Evolutionary conservation across 192 early-diverging fungal species (phyloP).

Genomic region (Podila verticillata): DNA sequence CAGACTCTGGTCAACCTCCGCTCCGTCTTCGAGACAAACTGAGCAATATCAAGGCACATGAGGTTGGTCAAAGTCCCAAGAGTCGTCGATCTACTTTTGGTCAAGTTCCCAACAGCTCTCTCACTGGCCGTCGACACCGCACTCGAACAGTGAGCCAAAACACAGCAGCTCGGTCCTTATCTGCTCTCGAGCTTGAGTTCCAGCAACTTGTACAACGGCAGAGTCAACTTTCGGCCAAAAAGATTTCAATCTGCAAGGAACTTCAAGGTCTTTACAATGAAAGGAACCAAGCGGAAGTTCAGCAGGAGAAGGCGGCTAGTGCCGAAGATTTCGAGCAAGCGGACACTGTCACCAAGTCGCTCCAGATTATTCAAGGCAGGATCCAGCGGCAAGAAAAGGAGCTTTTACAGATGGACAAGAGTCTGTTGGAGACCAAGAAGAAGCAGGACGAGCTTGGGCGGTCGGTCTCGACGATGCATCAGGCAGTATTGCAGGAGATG

Average conservation of each 20-base stretch:
- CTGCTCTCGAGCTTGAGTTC: conserved; percentile 18
- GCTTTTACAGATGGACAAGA: conserved; percentile 9
- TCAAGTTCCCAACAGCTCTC: not conserved
- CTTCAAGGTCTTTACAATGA: conserved; percentile 27
- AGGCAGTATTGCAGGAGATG: conserved; percentile 17
- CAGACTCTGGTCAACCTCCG: not conserved
- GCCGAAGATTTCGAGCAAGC: conserved; percentile 35
- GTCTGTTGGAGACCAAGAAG: conserved; percentile 31
- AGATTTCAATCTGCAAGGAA: conserved; percentile 20
- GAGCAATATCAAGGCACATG: not conserved
- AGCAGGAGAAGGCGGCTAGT: conserved; percentile 21
- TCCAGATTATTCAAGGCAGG: conserved; percentile 13
- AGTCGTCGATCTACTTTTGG: conserved; percentile 10
- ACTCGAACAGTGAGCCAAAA: conserved; percentile 10
- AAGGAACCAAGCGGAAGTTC: conserved; percentile 12
- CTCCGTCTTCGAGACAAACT: not conserved
- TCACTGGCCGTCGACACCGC: not conserved
- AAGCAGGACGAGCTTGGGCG: conserved; percentile 35
- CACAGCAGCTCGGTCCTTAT: conserved; percentile 13
- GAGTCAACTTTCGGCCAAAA: conserved; percentile 25
- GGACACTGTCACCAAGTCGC: conserved; percentile 9
- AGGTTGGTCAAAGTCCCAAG: not conserved
- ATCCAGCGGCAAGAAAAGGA: conserved; percentile 22
- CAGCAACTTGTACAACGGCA: conserved; percentile 29
- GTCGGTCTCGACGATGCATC: conserved; percentile 22